Evolutionary conservation across 164 flowering plant species (phyloP).

Genomic region (Berberis thunbergii): DNA sequence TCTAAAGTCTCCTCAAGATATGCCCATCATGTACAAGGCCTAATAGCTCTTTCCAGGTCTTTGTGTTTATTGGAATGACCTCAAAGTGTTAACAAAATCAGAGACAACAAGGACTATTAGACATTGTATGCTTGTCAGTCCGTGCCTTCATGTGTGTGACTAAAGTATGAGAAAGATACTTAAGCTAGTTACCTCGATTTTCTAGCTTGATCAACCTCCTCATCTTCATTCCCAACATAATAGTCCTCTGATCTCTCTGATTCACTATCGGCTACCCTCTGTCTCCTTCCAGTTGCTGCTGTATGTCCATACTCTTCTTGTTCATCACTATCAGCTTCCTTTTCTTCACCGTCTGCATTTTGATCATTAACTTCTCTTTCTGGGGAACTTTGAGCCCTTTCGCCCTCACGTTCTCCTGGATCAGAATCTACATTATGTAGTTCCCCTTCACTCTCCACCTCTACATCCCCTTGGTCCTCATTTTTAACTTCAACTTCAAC

Average conservation of each 20-base stretch:
- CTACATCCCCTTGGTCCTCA: slow-evolving; percentile 86
- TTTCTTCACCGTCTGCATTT: slow-evolving; percentile 63
- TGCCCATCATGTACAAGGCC: too few species aligned
- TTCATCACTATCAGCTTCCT: slow-evolving; percentile 72
- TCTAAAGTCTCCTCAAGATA: too few species aligned
- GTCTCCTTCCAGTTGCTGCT: slow-evolving; percentile 59
- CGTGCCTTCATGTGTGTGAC: neutral
- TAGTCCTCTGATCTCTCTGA: slow-evolving; percentile 82
- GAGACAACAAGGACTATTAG: neutral
- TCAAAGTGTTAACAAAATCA: neutral
- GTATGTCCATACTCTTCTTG: slow-evolving; percentile 66
- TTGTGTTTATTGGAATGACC: neutral
- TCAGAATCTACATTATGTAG: slow-evolving; percentile 51
- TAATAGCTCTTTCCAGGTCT: too few species aligned
- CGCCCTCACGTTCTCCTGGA: slow-evolving; percentile 85
- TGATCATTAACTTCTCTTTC: slow-evolving; percentile 67
- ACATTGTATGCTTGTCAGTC: neutral
- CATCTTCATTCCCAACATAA: slow-evolving; percentile 67
- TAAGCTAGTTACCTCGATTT: slow-evolving; percentile 39
- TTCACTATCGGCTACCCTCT: slow-evolving; percentile 59
- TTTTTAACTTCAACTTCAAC: slow-evolving; percentile 39
- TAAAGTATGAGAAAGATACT: neutral
- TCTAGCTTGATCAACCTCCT: slow-evolving; percentile 72
- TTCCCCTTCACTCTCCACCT: slow-evolving; percentile 77
- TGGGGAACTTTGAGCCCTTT: slow-evolving; percentile 69